phyloP scores from a whole-genome alignment of 306 rosid species.

The Prunus padus region DNA sequence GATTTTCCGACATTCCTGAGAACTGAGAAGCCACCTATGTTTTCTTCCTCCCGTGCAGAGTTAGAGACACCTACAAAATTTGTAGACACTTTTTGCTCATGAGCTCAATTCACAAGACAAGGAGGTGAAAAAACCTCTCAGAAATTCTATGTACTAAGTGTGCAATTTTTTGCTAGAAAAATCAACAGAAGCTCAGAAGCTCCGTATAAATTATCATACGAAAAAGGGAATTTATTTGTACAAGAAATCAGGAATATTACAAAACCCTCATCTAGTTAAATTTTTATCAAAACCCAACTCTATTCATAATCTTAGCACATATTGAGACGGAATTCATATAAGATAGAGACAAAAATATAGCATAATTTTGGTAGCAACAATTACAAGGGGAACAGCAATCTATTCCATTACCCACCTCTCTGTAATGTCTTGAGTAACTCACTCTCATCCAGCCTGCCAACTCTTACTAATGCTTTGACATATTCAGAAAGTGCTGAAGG shows the following conservation, averaged over 20 bases:
- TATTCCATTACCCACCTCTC: constrained; percentile 56
- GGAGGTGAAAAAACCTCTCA: background rate
- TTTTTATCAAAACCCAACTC: background rate
- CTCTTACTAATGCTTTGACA: constrained; percentile 74
- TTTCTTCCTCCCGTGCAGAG: constrained; percentile 53
- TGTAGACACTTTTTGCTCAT: constrained; percentile 11
- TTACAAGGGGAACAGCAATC: background rate
- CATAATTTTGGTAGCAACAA: background rate
- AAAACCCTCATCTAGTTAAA: background rate
- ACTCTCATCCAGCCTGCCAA: constrained; percentile 80
- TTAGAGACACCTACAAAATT: constrained; percentile 56
- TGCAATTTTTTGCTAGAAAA: background rate
- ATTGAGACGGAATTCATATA: background rate
- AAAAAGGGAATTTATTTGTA: background rate
- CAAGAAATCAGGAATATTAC: background rate
- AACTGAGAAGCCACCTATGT: constrained; percentile 46
- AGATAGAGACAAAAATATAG: background rate
- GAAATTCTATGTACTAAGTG: background rate
- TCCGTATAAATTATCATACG: background rate
- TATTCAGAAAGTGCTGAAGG: constrained; percentile 79
- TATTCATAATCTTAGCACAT: background rate
- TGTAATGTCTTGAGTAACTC: constrained; percentile 74
- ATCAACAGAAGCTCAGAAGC: background rate
- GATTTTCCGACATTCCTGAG: constrained; percentile 60
- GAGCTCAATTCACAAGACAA: constrained; percentile 12